Percentiles rank a stretch among this genome's conserved stretches.
Conservation (phyloP, 768 basidiomycete genomes). For the Hericium erinaceus region DNA sequence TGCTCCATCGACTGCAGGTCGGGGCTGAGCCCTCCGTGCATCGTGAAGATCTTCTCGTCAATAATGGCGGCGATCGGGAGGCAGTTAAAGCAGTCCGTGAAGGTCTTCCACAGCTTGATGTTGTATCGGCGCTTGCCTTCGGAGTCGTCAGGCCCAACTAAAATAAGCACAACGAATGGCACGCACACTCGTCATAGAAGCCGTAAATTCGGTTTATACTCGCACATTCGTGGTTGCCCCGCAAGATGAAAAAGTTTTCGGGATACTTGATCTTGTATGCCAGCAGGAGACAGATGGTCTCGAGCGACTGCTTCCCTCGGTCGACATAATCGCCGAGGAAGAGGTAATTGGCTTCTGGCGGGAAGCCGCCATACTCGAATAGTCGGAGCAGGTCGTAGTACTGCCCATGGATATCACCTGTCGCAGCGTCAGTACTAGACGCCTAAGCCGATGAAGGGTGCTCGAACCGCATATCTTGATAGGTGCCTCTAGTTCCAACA, state of each 20-base stretch:
- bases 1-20: constrained; percentile 99
- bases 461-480: constrained; percentile 98
- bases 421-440: neutral
- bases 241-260: constrained; percentile 99
- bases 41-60: constrained; percentile 99
- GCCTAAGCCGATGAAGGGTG: neutral
- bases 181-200: constrained; percentile 98
- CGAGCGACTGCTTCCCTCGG: constrained; percentile 96
- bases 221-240: constrained; percentile 98
- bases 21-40: constrained; percentile 96
- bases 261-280: constrained; percentile 99
- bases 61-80: constrained; percentile 98
- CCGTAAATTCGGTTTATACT: constrained; percentile 99
- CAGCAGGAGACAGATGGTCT: constrained; percentile 97
- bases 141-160: constrained; percentile 1
- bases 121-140: constrained; percentile 99
- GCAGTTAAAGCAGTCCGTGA: constrained; percentile 99
- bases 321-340: constrained; percentile 99
- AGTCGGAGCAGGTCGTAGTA: constrained; percentile 97
- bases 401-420: constrained; percentile 98
- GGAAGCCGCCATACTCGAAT: constrained; percentile 99
- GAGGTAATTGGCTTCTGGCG: constrained; percentile 99
- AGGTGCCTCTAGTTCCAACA: constrained; percentile 95
- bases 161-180: neutral
- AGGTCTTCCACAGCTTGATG: constrained; percentile 99